phyloP scores from a whole-genome alignment of 2,329 filamentous ascomycete species.

The Polytolypa hystricis region DNA sequence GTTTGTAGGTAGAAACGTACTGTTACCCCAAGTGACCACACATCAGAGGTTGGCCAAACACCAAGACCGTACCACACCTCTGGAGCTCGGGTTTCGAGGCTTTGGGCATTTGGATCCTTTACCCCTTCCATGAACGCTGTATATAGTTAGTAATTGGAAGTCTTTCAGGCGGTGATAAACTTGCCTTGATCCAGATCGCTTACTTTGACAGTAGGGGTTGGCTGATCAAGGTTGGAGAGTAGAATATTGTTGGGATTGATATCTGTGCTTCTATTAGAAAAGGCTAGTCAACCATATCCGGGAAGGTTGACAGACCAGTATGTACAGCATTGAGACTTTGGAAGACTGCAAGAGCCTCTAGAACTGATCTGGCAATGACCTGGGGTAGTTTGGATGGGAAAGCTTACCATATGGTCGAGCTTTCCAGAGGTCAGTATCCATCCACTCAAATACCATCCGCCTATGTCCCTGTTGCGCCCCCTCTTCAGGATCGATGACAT shows the following conservation, averaged over 20 bases:
- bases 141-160: not conserved
- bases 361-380: slow-evolving; percentile 8
- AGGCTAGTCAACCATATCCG: not conserved
- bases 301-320: slow-evolving; percentile 5
- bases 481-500: slow-evolving; percentile 8
- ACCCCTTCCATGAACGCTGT: slow-evolving; percentile 8
- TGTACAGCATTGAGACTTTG: slow-evolving; percentile 6
- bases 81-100: slow-evolving; percentile 8
- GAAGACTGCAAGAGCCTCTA: slow-evolving; percentile 8
- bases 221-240: slow-evolving; percentile 5
- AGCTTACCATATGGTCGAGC: slow-evolving; percentile 8
- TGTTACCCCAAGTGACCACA: slow-evolving; percentile 9
- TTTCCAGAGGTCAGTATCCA: slow-evolving; percentile 10
- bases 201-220: slow-evolving; percentile 7
- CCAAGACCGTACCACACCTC: slow-evolving; percentile 9
- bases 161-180: not conserved
- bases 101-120: slow-evolving; percentile 6
- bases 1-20: slow-evolving; percentile 2
- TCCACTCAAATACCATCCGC: slow-evolving; percentile 10
- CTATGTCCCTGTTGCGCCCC: slow-evolving; percentile 5
- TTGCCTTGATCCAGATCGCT: slow-evolving; percentile 9
- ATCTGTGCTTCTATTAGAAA: slow-evolving; percentile 3
- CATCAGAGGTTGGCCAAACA: slow-evolving; percentile 10
- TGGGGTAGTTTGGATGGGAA: slow-evolving; percentile 9
- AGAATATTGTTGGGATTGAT: slow-evolving; percentile 11